Base-by-base conservation (phyloP, 768 basidiomycete genomes). In the Suillus americanus region DNA sequence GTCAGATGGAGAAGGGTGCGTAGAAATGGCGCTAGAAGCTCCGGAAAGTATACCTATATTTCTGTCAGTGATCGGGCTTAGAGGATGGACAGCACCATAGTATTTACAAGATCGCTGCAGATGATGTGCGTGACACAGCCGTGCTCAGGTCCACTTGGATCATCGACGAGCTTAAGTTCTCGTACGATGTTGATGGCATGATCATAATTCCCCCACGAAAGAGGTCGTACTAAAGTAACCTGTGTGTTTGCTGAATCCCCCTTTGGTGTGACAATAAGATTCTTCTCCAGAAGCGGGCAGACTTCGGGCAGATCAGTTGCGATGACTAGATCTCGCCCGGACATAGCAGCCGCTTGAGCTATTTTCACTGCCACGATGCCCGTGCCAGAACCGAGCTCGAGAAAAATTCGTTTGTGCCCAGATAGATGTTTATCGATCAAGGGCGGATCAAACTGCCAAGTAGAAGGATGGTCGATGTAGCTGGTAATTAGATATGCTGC, bases 331-430 rank as follows among this genome's bases (percentile, higher is more conserved):
- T 74, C 75, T 20, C 64, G 64, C 5, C 62, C 60, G 6, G 38
- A 28, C 7, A 64, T 62, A 0, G 48, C 56, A 23, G 91, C 80
- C 41, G 82, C 63, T 3, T 79, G 69, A 56, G 87, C 86, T 16
- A 85, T 69, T 7, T 77, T 68, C 38, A 79, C 79, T 3, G 81
- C 85, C 13, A 91, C 85, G 61, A 89, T 77, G 25, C 93, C 88
- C 23, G 87, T 84, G 2, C 95, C 93, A 13, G 92, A 89, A 13
- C 94, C 94, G 5, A 95, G 82, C 75, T 96, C 94, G 60, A 97
- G 73, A 16, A 88, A 77, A 1, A 80, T 79, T 20, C 72, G 66
- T 35, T 73, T 64, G 61, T 59, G 30, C 53, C 35, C 20, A 1
- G 3, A 50, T 10, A 23, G 25, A 62, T 43, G 64, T 23, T 73